Conservation (phyloP, 768 basidiomycete species). For the Termitomyces sp. region DNA sequence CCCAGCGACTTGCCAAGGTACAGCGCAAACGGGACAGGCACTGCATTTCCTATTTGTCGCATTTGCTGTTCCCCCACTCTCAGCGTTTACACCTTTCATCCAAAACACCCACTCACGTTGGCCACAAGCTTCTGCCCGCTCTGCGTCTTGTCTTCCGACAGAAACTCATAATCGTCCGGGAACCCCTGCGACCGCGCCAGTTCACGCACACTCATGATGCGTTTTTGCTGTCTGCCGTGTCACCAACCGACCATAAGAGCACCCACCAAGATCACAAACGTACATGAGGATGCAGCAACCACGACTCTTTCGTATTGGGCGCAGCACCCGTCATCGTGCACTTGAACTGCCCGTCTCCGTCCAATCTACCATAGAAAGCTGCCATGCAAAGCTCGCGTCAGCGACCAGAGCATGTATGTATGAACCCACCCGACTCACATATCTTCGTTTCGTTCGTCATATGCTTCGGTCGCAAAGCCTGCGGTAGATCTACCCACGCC, state of each 20-base stretch:
- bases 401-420: too few species aligned
- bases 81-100: neutral
- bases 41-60: slow-evolving; percentile 76
- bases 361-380: slow-evolving; percentile 56
- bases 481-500: slow-evolving; percentile 33
- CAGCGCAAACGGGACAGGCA: slow-evolving; percentile 62
- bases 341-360: slow-evolving; percentile 45
- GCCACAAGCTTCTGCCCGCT: slow-evolving; percentile 26
- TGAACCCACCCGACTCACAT: too few species aligned
- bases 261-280: neutral
- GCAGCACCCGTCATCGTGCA: slow-evolving; percentile 55
- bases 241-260: neutral
- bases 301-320: slow-evolving; percentile 45
- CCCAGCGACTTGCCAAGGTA: slow-evolving; percentile 51
- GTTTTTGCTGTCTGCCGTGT: slow-evolving; percentile 49
- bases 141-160: slow-evolving; percentile 32
- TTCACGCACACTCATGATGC: slow-evolving; percentile 61
- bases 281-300: slow-evolving; percentile 38
- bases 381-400: neutral
- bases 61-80: slow-evolving; percentile 46
- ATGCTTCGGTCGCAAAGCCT: slow-evolving; percentile 28
- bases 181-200: slow-evolving; percentile 76
- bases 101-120: slow-evolving; percentile 40
- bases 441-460: slow-evolving; percentile 20
- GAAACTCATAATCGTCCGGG: slow-evolving; percentile 62